Evolutionary conservation across 2,329 filamentous ascomycete species (phyloP).

Genomic region (Monilinia polystroma): DNA sequence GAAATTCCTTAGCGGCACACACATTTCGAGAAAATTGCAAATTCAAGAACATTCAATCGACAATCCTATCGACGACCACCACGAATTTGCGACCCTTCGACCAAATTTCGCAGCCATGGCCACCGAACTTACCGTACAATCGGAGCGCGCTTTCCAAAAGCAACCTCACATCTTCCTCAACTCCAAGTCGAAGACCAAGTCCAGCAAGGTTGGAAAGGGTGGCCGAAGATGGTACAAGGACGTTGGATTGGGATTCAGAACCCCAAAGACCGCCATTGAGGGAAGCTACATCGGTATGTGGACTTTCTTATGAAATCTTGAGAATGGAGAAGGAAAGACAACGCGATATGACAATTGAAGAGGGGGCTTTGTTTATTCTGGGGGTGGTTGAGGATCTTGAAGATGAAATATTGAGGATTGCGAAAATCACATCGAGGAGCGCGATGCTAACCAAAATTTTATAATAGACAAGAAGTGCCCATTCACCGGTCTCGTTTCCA

Average conservation of each 20-base stretch:
- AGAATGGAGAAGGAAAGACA: constrained; percentile 5
- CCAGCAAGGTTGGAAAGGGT: constrained; percentile 80
- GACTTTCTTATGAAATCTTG: constrained; percentile 18
- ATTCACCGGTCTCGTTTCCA: constrained; percentile 98
- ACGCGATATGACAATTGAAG: neutral
- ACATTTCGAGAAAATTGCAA: constrained; percentile 27
- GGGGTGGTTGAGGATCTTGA: neutral
- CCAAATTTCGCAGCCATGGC: constrained; percentile 61
- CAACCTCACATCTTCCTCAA: constrained; percentile 99
- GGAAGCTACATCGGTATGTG: constrained; percentile 97
- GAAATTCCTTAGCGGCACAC: constrained; percentile 27
- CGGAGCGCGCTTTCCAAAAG: constrained; percentile 99
- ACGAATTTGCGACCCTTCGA: constrained; percentile 39
- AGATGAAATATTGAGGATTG: neutral
- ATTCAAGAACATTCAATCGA: constrained; percentile 25
- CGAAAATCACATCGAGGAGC: constrained; percentile 14
- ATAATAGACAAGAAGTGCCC: constrained; percentile 98
- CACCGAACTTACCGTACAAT: constrained; percentile 99
- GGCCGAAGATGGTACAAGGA: constrained; percentile 99
- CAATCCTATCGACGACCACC: constrained; percentile 27
- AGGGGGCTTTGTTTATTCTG: neutral
- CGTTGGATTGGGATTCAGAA: constrained; percentile 98
- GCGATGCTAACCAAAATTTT: constrained; percentile 30
- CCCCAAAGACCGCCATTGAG: constrained; percentile 98
- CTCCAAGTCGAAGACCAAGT: constrained; percentile 87